Conservation (phyloP, 805 yeast genomes). For the Cyberlindnera euphorbiiphila region DNA sequence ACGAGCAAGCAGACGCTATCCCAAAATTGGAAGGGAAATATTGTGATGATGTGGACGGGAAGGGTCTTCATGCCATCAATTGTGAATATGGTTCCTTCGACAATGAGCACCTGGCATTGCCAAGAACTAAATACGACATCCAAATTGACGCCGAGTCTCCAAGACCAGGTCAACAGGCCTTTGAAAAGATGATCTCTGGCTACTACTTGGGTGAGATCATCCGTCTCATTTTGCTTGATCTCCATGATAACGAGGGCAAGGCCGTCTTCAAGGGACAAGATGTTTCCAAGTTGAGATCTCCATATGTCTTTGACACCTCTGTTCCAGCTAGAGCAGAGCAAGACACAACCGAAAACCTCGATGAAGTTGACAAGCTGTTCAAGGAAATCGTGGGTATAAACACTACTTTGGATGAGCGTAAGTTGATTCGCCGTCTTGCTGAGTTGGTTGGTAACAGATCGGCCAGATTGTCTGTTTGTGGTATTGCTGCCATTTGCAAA, state of each 20-base stretch:
- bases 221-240: constrained; percentile 74
- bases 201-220: constrained; percentile 91
- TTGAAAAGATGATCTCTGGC: constrained; percentile 97
- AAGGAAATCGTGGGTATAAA: constrained; percentile 51
- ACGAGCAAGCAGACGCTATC: constrained; percentile 65
- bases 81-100: constrained; percentile 99
- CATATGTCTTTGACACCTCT: constrained; percentile 84
- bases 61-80: constrained; percentile 88
- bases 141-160: constrained; percentile 83
- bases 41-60: constrained; percentile 56
- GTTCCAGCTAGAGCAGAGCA: constrained; percentile 84
- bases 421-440: constrained; percentile 75
- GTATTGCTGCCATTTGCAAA: constrained; percentile 89
- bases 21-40: constrained; percentile 77
- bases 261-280: constrained; percentile 70
- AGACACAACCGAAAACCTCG: constrained; percentile 80
- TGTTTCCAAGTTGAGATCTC: constrained; percentile 51
- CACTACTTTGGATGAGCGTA: constrained; percentile 75
- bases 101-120: constrained; percentile 77
- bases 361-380: constrained; percentile 69
- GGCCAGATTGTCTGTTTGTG: constrained; percentile 89
- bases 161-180: constrained; percentile 93
- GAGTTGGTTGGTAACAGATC: constrained; percentile 90
- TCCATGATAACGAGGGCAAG: constrained; percentile 51
- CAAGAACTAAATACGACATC: constrained; percentile 86